A percentile compares a stretch with the other conserved stretches of the same genome.
Evolutionary conservation across 176 grass and related monocot species (phyloP).

Genomic region (Hyparrhenia diplandra): DNA sequence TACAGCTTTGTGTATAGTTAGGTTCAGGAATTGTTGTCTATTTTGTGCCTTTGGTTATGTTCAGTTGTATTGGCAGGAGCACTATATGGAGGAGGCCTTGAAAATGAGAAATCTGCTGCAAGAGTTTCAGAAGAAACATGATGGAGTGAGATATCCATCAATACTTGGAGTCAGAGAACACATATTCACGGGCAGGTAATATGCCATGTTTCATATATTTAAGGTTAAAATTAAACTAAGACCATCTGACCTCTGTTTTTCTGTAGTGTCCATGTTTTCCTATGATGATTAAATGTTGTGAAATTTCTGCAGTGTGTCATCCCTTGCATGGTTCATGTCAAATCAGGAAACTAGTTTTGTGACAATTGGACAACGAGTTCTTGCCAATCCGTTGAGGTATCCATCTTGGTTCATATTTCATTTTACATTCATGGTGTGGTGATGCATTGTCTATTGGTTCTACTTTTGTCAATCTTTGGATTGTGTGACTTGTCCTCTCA

Average conservation of each 20-base stretch:
- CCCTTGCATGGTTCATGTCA: no score
- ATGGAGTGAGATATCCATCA: conserved; percentile 93
- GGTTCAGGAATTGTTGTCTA: neutral
- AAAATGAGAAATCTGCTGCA: conserved; percentile 98
- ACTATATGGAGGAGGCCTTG: conserved; percentile 97
- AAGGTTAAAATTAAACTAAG: conserved; percentile 10
- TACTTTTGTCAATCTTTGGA: no score
- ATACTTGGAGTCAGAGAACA: conserved; percentile 99
- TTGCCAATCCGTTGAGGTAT: no score
- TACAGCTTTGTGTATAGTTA: conserved; percentile 20
- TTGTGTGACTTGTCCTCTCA: no score
- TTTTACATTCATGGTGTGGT: no score
- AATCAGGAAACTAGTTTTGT: no score
- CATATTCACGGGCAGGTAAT: conserved; percentile 98
- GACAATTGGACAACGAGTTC: no score
- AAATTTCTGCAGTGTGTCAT: conserved; percentile 41
- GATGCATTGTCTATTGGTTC: no score
- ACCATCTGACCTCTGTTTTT: neutral
- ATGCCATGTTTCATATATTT: neutral
- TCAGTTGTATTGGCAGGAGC: conserved; percentile 56
- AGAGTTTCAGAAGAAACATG: conserved; percentile 88
- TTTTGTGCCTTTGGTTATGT: conserved; percentile 15
- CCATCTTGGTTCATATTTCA: no score
- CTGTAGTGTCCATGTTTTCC: neutral
- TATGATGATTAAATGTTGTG: neutral